These are phyloP conservation scores for Eremochloa ophiuroides DNA, from an alignment of 176 grass and related monocot species.

Conservation along the genomic window DNA sequence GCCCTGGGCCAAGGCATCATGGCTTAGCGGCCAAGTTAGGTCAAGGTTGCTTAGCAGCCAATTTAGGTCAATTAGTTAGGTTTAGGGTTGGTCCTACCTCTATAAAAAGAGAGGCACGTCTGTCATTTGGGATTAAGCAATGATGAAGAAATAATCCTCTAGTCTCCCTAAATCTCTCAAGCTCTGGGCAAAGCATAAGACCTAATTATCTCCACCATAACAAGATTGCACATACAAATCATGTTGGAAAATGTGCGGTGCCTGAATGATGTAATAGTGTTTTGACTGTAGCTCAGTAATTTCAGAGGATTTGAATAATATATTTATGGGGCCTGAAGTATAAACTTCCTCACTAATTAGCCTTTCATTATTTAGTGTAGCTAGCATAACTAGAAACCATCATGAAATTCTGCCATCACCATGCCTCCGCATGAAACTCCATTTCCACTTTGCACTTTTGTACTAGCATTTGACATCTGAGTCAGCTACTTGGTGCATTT, in stretches of 20 bases:
- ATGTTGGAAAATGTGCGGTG: neutral
- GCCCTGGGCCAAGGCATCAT: too few relatives aligned
- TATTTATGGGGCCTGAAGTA: neutral
- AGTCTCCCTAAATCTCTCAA: too few relatives aligned
- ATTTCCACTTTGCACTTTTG: neutral
- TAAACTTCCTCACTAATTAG: neutral
- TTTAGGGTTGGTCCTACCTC: too few relatives aligned
- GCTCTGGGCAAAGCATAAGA: too few relatives aligned
- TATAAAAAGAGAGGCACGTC: too few relatives aligned
- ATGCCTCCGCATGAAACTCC: neutral
- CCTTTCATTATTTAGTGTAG: neutral
- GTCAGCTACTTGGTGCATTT: neutral
- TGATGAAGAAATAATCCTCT: too few relatives aligned
- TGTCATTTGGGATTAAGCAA: too few relatives aligned
- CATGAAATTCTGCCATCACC: neutral
- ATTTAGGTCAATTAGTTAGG: too few relatives aligned
- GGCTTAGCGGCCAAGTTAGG: too few relatives aligned
- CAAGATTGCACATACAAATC: too few relatives aligned
- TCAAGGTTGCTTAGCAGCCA: too few relatives aligned
- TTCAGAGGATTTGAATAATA: constrained; percentile 5
- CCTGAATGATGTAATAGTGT: neutral
- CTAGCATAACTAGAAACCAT: neutral
- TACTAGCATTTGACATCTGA: neutral
- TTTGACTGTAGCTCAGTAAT: neutral
- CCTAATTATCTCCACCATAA: too few relatives aligned